Conservation (phyloP, 371 early-diverging fungal genomes). For the Syncephalastrum monosporum region DNA sequence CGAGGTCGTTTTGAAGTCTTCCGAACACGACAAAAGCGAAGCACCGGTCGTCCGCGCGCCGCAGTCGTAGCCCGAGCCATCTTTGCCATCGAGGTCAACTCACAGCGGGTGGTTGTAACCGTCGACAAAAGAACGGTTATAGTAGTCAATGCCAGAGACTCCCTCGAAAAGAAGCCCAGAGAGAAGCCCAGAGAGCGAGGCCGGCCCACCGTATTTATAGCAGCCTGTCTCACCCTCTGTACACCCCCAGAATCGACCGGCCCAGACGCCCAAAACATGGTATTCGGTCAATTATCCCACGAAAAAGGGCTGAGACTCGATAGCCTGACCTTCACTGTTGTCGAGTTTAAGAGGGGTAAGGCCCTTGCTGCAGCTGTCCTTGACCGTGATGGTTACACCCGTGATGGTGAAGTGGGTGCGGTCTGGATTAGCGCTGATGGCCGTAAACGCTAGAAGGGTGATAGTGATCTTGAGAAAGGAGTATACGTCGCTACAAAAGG, state of each 20-base stretch:
- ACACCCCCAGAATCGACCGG: conserved; percentile 40
- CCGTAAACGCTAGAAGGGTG: no score
- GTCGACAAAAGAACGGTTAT: conserved; percentile 38
- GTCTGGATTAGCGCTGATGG: no score
- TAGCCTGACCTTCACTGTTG: conserved; percentile 17
- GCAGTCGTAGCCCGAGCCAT: conserved; percentile 12
- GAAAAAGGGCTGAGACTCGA: conserved; percentile 3
- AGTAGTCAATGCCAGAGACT: conserved; percentile 27
- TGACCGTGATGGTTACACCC: conserved; percentile 30
- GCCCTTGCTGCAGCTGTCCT: conserved; percentile 29
- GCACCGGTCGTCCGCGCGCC: conserved; percentile 14
- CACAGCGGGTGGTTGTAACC: conserved; percentile 21
- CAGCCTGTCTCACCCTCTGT: conserved; percentile 14
- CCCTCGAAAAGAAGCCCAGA: no score
- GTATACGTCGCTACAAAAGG: no score
- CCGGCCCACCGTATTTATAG: conserved; percentile 25
- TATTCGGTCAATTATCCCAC: conserved; percentile 7
- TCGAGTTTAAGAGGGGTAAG: conserved; percentile 32
- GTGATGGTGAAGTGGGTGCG: not conserved
- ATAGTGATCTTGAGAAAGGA: no score
- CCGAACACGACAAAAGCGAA: conserved; percentile 13
- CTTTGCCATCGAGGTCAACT: conserved; percentile 11
- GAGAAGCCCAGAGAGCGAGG: conserved; percentile 35
- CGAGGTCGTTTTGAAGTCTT: conserved; percentile 8
- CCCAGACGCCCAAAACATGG: conserved; percentile 16